Conservation (phyloP, 2,329 filamentous ascomycete genomes). For the Rhynchosporium secalis region DNA sequence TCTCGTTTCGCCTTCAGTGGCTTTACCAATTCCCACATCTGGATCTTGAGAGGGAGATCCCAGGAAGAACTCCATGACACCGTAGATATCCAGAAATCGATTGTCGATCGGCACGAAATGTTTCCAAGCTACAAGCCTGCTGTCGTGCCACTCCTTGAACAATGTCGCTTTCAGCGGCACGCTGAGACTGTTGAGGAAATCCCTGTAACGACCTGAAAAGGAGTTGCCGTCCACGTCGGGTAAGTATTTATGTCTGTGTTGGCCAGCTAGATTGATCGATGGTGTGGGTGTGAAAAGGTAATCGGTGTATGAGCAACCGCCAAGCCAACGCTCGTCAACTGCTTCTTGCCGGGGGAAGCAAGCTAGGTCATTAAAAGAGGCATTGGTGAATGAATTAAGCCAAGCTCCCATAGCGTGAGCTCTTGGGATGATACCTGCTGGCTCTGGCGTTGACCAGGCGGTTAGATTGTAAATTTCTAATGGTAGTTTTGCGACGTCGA, state of each 20-base stretch:
- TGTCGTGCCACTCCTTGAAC: conserved; percentile 78
- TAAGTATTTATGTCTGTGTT: conserved; percentile 60
- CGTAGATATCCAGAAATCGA: conserved; percentile 68
- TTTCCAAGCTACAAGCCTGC: conserved; percentile 69
- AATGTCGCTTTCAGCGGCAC: conserved; percentile 74
- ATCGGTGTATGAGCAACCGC: conserved; percentile 44
- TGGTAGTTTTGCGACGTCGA: conserved; percentile 39
- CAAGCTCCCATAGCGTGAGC: conserved; percentile 50
- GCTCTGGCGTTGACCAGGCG: conserved; percentile 12
- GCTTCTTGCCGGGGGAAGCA: conserved; percentile 39
- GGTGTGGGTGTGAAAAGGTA: conserved; percentile 42
- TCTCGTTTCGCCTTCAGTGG: background rate
- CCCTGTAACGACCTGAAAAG: conserved; percentile 66
- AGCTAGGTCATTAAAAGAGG: conserved; percentile 19
- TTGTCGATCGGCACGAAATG: conserved; percentile 81
- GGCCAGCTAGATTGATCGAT: conserved; percentile 11
- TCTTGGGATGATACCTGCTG: conserved; percentile 35
- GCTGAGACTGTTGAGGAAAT: conserved; percentile 65
- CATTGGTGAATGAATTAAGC: conserved; percentile 18
- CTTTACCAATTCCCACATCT: background rate
- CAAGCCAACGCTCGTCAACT: conserved; percentile 23
- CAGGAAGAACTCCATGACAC: conserved; percentile 71
- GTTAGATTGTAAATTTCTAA: conserved; percentile 8
- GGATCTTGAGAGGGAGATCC: conserved; percentile 47
- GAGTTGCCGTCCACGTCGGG: conserved; percentile 75